Base-by-base conservation (phyloP, 2,329 filamentous ascomycete species). In the Claviceps maximensis region DNA sequence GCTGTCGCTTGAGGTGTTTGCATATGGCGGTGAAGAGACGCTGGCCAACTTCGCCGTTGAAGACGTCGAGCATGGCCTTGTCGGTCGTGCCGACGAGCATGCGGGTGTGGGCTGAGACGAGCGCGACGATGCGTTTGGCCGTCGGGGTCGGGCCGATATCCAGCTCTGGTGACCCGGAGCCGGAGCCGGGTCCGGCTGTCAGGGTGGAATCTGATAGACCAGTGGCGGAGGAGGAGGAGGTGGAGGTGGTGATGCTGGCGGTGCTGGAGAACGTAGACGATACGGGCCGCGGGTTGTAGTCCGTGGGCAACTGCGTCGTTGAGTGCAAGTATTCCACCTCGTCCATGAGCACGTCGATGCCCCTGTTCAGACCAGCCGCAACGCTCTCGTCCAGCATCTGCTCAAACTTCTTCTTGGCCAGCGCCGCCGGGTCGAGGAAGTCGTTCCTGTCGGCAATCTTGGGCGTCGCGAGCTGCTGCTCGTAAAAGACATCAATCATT, bases 401-500 rank as follows among this genome's bases (percentile, higher is more conserved):
- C 74, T 98, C 93, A 62, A 97, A 98, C 59, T 88, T 89, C 73
- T 96, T 97, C 79, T 98, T 98, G 58, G 93, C 90, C 61, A 96
- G 85, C 33, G 87, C 86, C 0, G 90, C 88, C 21, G 89, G 86
- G 63, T 95, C 89, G 48, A 98, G 75, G 63, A 98, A 98, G 69
- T 98, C 93, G 65, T 95, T 94, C 45, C 87, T 83, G 65, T 97
- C 91, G 1, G 86, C 86, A 51, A 98, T 83, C 61, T 87, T 87
- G 15, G 86, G 80, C 1, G 82, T 79, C 6, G 89, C 82, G 29
- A 98, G 79, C 70, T 98, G 93, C 70, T 97, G 93, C 65, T 95
- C 87, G 69, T 95, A 98, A 66, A 98, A 98, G 36, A 98, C 89
- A 65, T 98, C 93, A 54, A 98, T 82, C 93, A 98, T 98, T 67